Evolutionary conservation across 108 stramenopile genomes (phyloP).

Genomic region (Conticribra guillardii): DNA sequence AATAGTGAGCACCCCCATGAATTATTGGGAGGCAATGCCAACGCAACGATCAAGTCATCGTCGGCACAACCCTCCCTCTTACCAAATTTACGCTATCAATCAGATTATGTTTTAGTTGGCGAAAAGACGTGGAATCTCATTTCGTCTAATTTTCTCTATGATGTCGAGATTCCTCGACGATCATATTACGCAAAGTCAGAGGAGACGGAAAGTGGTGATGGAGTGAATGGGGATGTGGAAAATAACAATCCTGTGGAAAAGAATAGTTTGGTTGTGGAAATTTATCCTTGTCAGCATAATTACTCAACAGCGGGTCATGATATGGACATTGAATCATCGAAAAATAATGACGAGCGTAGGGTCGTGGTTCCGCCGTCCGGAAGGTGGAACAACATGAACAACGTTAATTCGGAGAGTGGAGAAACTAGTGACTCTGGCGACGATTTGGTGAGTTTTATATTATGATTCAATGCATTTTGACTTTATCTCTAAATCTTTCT

Average conservation of each 20-base stretch:
- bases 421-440: slow-evolving; percentile 20
- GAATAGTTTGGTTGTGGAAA: not conserved
- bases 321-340: not conserved
- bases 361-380: slow-evolving; percentile 5
- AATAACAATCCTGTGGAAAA: too few relatives aligned
- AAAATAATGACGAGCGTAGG: slow-evolving; percentile 1
- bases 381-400: not conserved
- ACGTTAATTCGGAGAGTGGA: slow-evolving; percentile 2
- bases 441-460: slow-evolving; percentile 22
- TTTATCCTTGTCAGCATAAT: not conserved
- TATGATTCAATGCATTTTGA: not conserved
- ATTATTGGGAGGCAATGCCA: slow-evolving; percentile 4
- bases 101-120: slow-evolving; percentile 8
- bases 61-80: not conserved
- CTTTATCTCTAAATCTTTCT: not conserved
- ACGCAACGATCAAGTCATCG: not conserved
- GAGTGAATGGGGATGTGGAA: too few relatives aligned
- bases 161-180: not conserved
- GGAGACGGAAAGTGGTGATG: too few relatives aligned
- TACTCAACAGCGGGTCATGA: not conserved
- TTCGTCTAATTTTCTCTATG: not conserved
- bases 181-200: not conserved
- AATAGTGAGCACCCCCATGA: not conserved
- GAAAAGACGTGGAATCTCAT: not conserved
- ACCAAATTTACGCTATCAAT: not conserved